phyloP scores from a whole-genome alignment of 1,284 basidiomycete genomes.

The Malassezia vespertilionis region DNA sequence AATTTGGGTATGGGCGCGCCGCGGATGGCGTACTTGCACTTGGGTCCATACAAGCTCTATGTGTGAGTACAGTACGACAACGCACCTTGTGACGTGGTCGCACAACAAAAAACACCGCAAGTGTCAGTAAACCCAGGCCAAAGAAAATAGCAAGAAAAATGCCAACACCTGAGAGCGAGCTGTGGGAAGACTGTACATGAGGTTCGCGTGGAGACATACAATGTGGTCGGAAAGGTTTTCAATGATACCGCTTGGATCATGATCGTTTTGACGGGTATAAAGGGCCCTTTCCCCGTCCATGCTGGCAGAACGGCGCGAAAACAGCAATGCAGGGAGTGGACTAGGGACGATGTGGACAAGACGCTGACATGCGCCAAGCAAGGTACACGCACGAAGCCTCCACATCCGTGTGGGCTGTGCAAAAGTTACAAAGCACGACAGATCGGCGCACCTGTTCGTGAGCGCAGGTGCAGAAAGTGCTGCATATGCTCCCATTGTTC shows the following conservation, averaged over 20 bases:
- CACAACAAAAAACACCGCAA: slow-evolving; percentile 33
- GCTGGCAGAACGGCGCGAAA: too few relatives aligned
- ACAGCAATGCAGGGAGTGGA: too few relatives aligned
- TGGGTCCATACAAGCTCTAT: slow-evolving; percentile 72
- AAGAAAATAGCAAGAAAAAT: slow-evolving; percentile 29
- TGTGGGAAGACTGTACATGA: not conserved
- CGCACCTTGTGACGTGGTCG: slow-evolving; percentile 34
- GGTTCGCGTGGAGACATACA: not conserved
- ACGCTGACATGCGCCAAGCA: too few relatives aligned
- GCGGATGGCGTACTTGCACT: slow-evolving; percentile 68
- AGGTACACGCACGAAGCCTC: too few relatives aligned
- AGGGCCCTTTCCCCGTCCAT: too few relatives aligned
- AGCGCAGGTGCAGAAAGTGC: too few relatives aligned
- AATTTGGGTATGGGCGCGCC: slow-evolving; percentile 60
- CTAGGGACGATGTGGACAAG: too few relatives aligned
- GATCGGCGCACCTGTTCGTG: too few relatives aligned
- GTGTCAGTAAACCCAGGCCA: slow-evolving; percentile 25
- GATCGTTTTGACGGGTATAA: too few relatives aligned
- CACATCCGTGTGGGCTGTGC: too few relatives aligned
- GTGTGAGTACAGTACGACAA: not conserved
- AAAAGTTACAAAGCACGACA: too few relatives aligned
- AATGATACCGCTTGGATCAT: not conserved
- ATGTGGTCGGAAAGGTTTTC: not conserved
- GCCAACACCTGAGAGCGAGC: slow-evolving; percentile 1
- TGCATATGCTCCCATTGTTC: too few relatives aligned